Conservation (phyloP, 1,284 basidiomycete genomes). For the Ceratobasidium sp. region DNA sequence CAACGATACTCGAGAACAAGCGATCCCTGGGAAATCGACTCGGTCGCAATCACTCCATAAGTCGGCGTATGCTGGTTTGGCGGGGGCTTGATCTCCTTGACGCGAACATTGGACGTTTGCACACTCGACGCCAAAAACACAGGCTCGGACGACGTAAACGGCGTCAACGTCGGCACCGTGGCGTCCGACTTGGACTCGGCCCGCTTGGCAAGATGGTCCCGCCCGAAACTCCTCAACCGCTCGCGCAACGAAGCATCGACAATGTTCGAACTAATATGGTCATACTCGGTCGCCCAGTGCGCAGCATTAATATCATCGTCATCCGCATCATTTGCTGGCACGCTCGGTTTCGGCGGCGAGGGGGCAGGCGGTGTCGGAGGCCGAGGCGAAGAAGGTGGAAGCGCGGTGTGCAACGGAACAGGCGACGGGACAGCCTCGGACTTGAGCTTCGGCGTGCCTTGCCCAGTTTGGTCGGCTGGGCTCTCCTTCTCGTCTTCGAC, state of each 20-base stretch:
- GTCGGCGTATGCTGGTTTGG: conserved; percentile 23
- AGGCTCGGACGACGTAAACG: conserved; percentile 30
- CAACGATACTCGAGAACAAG: conserved; percentile 51
- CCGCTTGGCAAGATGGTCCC: conserved; percentile 23
- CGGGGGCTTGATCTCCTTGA: conserved; percentile 38
- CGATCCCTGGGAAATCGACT: conserved; percentile 50
- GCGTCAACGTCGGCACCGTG: not conserved
- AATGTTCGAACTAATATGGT: conserved; percentile 32
- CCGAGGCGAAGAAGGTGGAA: conserved; percentile 22
- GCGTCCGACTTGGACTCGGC: conserved; percentile 12
- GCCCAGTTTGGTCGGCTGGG: not conserved
- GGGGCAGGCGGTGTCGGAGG: conserved; percentile 14
- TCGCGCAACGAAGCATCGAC: conserved; percentile 34
- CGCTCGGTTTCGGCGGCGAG: conserved; percentile 16
- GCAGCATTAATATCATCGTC: conserved; percentile 35
- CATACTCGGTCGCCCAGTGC: conserved; percentile 36
- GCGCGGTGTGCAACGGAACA: conserved; percentile 6
- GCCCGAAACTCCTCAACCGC: conserved; percentile 10
- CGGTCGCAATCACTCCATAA: conserved; percentile 52
- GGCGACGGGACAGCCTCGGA: conserved; percentile 2
- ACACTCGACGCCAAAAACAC: conserved; percentile 35
- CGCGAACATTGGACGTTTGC: conserved; percentile 27
- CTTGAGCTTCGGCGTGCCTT: conserved; percentile 21
- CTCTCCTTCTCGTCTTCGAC: not conserved
- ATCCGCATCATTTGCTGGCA: conserved; percentile 1